Conservation (phyloP, 2,329 filamentous ascomycete species). For the Pseudocercospora cruenta region DNA sequence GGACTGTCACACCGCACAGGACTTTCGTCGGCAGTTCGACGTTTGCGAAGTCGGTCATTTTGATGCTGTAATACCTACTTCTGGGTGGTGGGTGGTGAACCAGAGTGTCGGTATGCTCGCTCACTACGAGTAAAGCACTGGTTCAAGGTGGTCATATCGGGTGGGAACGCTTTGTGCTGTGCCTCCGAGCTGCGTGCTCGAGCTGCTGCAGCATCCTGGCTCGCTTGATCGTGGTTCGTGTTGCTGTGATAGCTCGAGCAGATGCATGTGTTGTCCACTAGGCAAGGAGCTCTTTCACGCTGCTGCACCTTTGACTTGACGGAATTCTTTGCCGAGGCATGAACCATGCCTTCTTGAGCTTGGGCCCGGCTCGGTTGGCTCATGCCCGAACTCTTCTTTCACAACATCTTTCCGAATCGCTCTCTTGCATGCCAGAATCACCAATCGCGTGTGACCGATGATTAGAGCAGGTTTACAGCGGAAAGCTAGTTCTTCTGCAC, state of each 20-base stretch:
- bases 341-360: no score
- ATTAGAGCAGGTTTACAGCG: no score
- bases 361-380: no score
- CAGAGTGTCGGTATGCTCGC: constrained; percentile 2
- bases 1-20: constrained; percentile 40
- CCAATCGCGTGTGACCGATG: no score
- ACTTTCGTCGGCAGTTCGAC: constrained; percentile 2
- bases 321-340: no score
- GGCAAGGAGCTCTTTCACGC: neutral
- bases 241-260: neutral
- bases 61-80: neutral
- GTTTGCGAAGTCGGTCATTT: neutral
- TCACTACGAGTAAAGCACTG: neutral
- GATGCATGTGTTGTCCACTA: constrained; percentile 6
- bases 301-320: neutral
- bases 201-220: no score
- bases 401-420: no score
- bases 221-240: no score
- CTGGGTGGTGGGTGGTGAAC: neutral
- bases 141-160: neutral
- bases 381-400: no score
- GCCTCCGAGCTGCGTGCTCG: neutral
- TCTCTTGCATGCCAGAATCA: no score
- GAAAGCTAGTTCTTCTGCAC: no score
- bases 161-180: neutral